Percentiles rank a stretch among this genome's conserved stretches.
Evolutionary conservation across 257 asterid genomes (phyloP).

Genomic region (Lycium ferocissimum): DNA sequence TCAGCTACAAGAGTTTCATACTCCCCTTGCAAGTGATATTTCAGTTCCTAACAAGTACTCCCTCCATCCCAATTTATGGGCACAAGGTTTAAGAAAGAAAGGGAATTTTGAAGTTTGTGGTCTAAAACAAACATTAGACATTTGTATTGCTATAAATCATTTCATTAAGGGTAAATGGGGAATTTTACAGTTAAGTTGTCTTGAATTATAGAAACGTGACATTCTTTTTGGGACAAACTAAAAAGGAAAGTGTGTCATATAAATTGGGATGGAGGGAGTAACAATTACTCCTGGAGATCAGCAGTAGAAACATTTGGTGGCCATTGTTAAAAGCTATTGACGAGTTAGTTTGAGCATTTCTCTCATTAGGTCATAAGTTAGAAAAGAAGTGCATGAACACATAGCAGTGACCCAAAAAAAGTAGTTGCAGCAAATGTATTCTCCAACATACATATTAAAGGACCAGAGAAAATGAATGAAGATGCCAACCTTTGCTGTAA

Average conservation of each 20-base stretch:
- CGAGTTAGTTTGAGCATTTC: not conserved
- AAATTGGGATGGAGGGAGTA: not conserved
- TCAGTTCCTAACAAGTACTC: not conserved
- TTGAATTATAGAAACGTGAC: too few species aligned
- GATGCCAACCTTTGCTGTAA: conserved; percentile 71
- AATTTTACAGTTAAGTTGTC: too few species aligned
- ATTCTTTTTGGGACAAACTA: too few species aligned
- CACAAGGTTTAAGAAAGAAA: too few species aligned
- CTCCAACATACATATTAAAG: not conserved
- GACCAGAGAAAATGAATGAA: conserved; percentile 24
- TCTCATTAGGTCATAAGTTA: not conserved
- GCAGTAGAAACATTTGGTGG: not conserved
- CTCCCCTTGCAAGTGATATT: not conserved
- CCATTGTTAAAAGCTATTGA: not conserved
- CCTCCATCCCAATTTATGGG: too few species aligned
- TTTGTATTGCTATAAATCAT: too few species aligned
- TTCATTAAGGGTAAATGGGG: too few species aligned
- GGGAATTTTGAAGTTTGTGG: too few species aligned
- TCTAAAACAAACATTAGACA: too few species aligned
- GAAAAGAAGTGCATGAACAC: not conserved
- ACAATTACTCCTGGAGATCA: not conserved
- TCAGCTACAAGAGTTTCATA: not conserved
- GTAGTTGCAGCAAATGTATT: not conserved
- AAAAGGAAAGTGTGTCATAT: too few species aligned
- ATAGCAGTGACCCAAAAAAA: not conserved